phyloP scores from a whole-genome alignment of 805 yeast genomes.

The Schizosaccharomyces osmophilus region DNA sequence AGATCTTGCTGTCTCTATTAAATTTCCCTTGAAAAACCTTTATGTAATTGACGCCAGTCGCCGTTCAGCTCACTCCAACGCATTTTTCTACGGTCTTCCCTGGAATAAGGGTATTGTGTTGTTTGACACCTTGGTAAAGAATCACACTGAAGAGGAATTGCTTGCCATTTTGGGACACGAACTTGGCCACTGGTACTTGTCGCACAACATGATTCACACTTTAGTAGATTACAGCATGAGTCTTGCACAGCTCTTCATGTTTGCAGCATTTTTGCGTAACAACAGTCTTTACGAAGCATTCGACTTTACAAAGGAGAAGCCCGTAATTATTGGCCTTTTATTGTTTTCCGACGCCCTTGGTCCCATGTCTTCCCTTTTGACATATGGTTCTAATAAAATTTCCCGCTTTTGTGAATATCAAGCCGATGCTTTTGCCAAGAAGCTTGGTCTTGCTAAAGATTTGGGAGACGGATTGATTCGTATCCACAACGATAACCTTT shows the following conservation, averaged over 20 bases:
- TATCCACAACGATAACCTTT: conserved; percentile 55
- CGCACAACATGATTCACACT: conserved; percentile 55
- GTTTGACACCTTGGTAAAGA: conserved; percentile 70
- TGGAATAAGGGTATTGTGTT: conserved; percentile 92
- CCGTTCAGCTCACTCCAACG: conserved; percentile 89
- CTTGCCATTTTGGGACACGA: conserved; percentile 84
- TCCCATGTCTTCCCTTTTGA: conserved; percentile 48
- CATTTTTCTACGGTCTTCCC: conserved; percentile 86
- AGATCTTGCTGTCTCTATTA: conserved; percentile 43
- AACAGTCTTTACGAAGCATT: conserved; percentile 51
- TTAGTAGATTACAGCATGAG: conserved; percentile 30
- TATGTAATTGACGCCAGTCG: conserved; percentile 91
- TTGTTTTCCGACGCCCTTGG: conserved; percentile 54
- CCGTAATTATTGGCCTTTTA: conserved; percentile 58
- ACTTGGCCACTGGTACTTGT: conserved; percentile 90
- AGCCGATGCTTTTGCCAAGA: conserved; percentile 41
- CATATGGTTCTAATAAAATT: conserved; percentile 41
- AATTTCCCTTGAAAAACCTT: conserved; percentile 67
- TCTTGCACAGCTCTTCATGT: conserved; percentile 15
- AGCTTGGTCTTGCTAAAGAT: conserved; percentile 42
- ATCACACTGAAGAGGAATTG: conserved; percentile 51
- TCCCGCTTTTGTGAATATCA: conserved; percentile 79
- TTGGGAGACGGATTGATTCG: conserved; percentile 50
- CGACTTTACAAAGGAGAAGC: conserved; percentile 45
- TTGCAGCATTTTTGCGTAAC: conserved; percentile 62